Evolutionary conservation across 2,329 filamentous ascomycete genomes (phyloP), one percentile per base, ranked within the genome.

Genomic region (Microdochium trichocladiopsis): DNA sequence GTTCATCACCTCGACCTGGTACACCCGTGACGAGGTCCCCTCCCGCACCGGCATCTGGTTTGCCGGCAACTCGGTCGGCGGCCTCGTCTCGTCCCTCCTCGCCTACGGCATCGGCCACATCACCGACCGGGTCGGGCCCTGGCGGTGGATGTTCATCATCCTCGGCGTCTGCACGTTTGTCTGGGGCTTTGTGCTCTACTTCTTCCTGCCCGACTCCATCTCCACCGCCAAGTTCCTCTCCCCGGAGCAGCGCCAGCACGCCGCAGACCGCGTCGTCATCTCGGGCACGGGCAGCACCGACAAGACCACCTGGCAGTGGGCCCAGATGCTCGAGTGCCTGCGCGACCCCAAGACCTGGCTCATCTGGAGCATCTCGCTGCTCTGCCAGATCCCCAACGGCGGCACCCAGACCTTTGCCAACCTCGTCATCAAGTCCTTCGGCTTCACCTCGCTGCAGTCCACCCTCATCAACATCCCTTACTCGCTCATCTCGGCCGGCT

Each of bases 301-400:
- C 28, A 72, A 75, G 11, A 64, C 72, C 1, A 62, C 57, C 10
- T 83, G 76, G 72, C 72, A 69, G 50, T 74, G 73, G 69, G 66
- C 72, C 2, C 82, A 85, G 58, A 65, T 74, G 25, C 53, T 63
- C 4, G 80, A 84, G 61, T 81, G 78, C 49, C 61, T 84, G 0
- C 51, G 69, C 10, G 82, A 83, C 56, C 79, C 78, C 2, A 83
- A 84, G 62, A 80, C 79, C 0, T 85, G 79, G 80, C 66, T 84
- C 48, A 72, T 85, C 47, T 72, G 81, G 53, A 68, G 67, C 2
- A 73, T 85, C 22, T 72, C 75, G 22, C 55, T 84, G 4, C 63
- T 78, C 2, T 77, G 73, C 2, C 77, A 81, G 63, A 83, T 85
- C 23, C 80, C 82, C 41, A 86, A 84, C 55, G 81, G 81, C 28